Evolutionary conservation across 225 moss, liverwort and hornwort species (phyloP).

Genomic region (Straminergon stramineum): DNA sequence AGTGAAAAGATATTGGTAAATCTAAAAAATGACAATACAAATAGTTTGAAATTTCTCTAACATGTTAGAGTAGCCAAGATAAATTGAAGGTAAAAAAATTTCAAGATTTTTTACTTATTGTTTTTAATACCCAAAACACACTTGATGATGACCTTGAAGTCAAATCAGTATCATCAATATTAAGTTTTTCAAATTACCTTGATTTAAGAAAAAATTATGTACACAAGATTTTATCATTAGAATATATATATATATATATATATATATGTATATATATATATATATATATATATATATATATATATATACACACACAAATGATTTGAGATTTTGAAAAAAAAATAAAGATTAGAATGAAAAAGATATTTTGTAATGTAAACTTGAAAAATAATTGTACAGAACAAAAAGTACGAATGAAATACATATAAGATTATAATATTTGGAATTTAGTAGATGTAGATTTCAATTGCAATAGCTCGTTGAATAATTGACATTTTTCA

Average conservation of each 20-base stretch:
- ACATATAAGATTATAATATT: neutral
- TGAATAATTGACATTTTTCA: neutral
- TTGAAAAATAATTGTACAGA: neutral
- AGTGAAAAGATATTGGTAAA: neutral
- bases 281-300: no score
- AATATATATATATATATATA: no score
- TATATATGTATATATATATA: no score
- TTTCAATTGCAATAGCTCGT: neutral
- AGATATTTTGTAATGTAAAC: neutral
- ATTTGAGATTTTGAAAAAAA: neutral
- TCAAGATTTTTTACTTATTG: neutral
- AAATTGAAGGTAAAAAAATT: neutral
- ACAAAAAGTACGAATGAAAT: neutral
- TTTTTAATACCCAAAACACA: neutral
- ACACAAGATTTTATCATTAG: neutral
- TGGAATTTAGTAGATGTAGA: neutral
- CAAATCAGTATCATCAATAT: neutral
- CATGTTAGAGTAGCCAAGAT: no score
- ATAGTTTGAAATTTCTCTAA: neutral
- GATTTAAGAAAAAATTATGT: neutral
- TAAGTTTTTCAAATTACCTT: neutral
- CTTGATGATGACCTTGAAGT: neutral
- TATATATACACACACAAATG: no score
- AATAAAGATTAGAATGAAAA: neutral
- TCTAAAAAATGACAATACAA: neutral